Evolutionary conservation across 2,329 filamentous ascomycete species (phyloP), one percentile per base, ranked within the genome.

Genomic region (Diaporthe ilicicola): DNA sequence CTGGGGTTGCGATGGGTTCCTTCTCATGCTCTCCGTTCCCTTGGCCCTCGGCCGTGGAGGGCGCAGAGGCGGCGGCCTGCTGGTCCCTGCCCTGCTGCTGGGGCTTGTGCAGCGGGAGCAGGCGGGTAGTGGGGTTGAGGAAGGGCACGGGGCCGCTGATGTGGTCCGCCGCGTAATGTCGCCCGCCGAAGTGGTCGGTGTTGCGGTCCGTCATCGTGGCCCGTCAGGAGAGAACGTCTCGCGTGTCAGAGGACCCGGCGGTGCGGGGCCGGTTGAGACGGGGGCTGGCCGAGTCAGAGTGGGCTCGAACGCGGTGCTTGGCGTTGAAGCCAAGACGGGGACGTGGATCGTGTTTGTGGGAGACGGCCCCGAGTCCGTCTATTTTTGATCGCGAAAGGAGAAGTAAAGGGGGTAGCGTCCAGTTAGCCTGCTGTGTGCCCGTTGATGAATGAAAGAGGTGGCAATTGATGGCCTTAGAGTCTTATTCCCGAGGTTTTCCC

Each of bases 51-150:
- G 48, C 64, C 55, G 22, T 6, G 13, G 13, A 17, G 9, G n/a
- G 46, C 10, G 10, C 6, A n/a, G n/a, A 9, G 53, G 17, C 17
- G 48, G 48, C 53, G 32, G 34, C 34, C 10, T 17, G 27, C 19
- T 19, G 24, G 22, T n/a, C 24, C 9, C 44, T 24, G 6, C 27
- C 32, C 22, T 29, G 7, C 1, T 24, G 34, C 27, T 39, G 29
- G 50, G 71, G 46, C 37, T 48, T 51, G 19, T 37, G 62, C 24
- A 74, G 13, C 48, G 69, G 29, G 34, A 69, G 53, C 37, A 76
- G 24, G 15, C 75, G 73, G 8, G 72, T 73, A 3, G 76, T 78
- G 9, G 76, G 76, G 56, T 77, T 77, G 29, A 78, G 65, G 66
- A 75, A 76, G 61, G 61, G 15, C 22, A 77, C 15, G 6, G 77